Evolutionary conservation across 228 moss, liverwort and hornwort genomes (phyloP), one percentile per base, ranked within the genome.

Genomic region (Sphagnum fallax): DNA sequence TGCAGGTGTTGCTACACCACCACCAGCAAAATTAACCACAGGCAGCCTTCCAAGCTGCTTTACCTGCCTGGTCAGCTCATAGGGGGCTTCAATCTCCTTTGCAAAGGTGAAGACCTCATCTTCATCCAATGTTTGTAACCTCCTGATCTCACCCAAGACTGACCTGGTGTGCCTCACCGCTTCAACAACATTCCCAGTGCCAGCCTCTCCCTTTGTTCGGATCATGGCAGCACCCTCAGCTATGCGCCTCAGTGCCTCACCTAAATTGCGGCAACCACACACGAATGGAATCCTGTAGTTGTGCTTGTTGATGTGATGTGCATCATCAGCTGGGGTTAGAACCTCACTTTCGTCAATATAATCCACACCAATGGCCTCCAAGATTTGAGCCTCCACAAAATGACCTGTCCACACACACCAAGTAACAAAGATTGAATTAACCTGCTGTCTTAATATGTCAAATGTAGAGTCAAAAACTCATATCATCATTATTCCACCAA

Each of bases 261-360:
- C 67, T 52, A 67, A 5, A 52, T 67, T 67, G 67, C 67, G 53
- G 5, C 67, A 67, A 18, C 67, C 67, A 47, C 67, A 67, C n/a
- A 67, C 67, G 47, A 67, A 67, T 13, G 67, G 67, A 67, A 67
- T 51, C 15, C 67, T 51, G 16, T 52, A 67, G 16, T 67, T 67
- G 52, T 67, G 67, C 67, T 67, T 67, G 67, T 67, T 67, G 67
- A 67, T 67, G 67, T 67, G 67, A 51, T 67, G 67, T 6, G 52
- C 18, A 10, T 67, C 67, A 67, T 67, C 67, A 52, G 67, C 67
- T 67, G 67, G 67, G 14, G 67, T 67, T 10, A 67, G 16, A 5
- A 67, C 67, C 52, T 69, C 69, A 59, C 69, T 69, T 15, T 69
- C 69, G 14, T 69, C 69, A 47, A 69, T 48, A 49, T 69, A 69